Evolutionary conservation across 2,329 filamentous ascomycete species (phyloP).

Genomic region (Curvularia sp.): DNA sequence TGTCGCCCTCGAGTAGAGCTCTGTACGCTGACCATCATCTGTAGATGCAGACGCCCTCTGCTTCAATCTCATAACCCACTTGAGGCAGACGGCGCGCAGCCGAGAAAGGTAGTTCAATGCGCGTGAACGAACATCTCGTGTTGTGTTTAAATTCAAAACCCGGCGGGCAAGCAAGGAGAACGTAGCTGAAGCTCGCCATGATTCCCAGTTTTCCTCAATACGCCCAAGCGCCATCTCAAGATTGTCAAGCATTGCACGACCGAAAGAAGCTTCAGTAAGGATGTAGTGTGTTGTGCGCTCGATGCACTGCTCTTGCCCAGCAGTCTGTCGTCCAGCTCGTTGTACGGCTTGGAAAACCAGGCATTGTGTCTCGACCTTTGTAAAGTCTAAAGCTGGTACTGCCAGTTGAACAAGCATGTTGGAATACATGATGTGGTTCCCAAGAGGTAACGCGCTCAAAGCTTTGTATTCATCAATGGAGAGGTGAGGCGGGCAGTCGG

Average conservation of each 20-base stretch:
- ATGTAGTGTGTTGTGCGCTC: slow-evolving; percentile 49
- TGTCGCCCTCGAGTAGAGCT: slow-evolving; percentile 45
- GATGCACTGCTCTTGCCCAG: slow-evolving; percentile 4
- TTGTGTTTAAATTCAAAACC: slow-evolving; percentile 52
- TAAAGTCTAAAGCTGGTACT: slow-evolving; percentile 54
- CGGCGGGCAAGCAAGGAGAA: slow-evolving; percentile 54
- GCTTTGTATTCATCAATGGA: slow-evolving; percentile 62
- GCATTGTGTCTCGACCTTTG: slow-evolving; percentile 56
- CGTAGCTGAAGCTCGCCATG: slow-evolving; percentile 50
- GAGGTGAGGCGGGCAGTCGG: slow-evolving; percentile 57
- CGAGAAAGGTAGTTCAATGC: slow-evolving; percentile 45
- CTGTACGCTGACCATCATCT: slow-evolving; percentile 36
- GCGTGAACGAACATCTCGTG: slow-evolving; percentile 19
- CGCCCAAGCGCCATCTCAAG: slow-evolving; percentile 22
- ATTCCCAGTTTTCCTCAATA: slow-evolving; percentile 45
- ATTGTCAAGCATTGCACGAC: slow-evolving; percentile 21
- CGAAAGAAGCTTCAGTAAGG: slow-evolving; percentile 48
- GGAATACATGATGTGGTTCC: slow-evolving; percentile 46
- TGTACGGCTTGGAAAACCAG: slow-evolving; percentile 59
- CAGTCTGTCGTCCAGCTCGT: slow-evolving; percentile 54
- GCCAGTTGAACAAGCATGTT: slow-evolving; percentile 19
- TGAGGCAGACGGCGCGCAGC: slow-evolving; percentile 46
- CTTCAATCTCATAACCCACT: slow-evolving; percentile 52
- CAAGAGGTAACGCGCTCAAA: slow-evolving; percentile 59
- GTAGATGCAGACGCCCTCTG: slow-evolving; percentile 28